Evolutionary conservation across 139 green algal species (phyloP).

Genomic region (Pycnococcus provasolii): DNA sequence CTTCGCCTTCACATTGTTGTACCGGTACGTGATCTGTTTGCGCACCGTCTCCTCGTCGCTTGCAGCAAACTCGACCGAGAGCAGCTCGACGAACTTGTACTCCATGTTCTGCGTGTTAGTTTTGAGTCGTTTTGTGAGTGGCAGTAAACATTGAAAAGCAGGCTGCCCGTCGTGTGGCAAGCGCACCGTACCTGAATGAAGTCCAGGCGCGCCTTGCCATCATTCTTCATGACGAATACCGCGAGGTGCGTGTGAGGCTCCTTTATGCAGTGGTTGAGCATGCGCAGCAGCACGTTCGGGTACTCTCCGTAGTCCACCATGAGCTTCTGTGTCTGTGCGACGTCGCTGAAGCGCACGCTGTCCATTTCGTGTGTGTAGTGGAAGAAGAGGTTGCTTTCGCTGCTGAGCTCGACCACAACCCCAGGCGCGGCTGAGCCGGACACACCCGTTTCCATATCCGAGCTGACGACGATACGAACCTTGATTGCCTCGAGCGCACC

Average conservation of each 20-base stretch:
- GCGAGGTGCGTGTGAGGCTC: conserved; percentile 47
- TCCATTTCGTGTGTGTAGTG: conserved; percentile 48
- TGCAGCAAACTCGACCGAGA: conserved; percentile 41
- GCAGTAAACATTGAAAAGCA: background rate
- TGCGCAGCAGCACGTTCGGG: conserved; percentile 42
- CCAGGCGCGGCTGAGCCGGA: background rate
- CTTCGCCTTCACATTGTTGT: conserved; percentile 49
- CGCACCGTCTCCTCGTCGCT: conserved; percentile 48
- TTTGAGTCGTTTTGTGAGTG: background rate
- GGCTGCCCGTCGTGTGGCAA: background rate
- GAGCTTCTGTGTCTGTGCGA: conserved; percentile 44
- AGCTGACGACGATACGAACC: conserved; percentile 36
- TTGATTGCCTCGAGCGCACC: conserved; percentile 47
- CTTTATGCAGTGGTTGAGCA: conserved; percentile 51
- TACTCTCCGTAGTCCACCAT: conserved; percentile 57
- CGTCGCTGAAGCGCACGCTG: conserved; percentile 27
- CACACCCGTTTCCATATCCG: background rate
- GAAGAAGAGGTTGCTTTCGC: conserved; percentile 61
- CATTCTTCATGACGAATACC: conserved; percentile 41
- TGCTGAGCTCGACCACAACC: conserved; percentile 46
- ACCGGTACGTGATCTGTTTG: conserved; percentile 46
- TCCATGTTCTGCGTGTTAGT: conserved; percentile 52
- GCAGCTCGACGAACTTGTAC: conserved; percentile 73
- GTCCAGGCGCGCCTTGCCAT: conserved; percentile 43
- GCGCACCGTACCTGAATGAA: conserved; percentile 35